Evolutionary conservation across 2,329 filamentous ascomycete genomes (phyloP), one percentile per base, ranked within the genome.

Genomic region (Apiospora arundinis): DNA sequence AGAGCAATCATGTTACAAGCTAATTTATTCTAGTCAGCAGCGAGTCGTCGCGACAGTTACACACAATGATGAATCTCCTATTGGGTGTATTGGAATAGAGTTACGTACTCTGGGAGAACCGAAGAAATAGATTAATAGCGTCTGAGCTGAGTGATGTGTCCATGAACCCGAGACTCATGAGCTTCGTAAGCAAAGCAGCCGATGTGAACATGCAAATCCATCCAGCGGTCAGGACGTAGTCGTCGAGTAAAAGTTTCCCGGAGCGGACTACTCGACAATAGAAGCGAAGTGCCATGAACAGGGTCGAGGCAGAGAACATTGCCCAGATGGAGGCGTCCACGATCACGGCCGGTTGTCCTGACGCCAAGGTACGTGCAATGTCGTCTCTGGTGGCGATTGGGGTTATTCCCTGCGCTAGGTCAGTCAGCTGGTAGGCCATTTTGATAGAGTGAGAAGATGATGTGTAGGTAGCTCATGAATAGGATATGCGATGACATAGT

Each of bases 171-270:
- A 71, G 45, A 4, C 68, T 52, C 73, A 73, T 72, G 7, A 74
- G 69, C 16, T 69, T 73, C 5, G 71, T 73, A 12, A 73, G 70
- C 21, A 74, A 21, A 4, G 37, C 37, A 0, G 67, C 73, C 8
- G 71, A 69, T 1, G 65, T 60, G 2, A 71, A 23, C 16, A 73
- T 70, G 23, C 72, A 73, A 8, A 74, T 71, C 75, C 75, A 77
- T 2, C 74, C 72, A 0, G 72, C 42, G 23, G 73, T 68, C 16
- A 78, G 68, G 25, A 77, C 69, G 42, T 71, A 74, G 72, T 77
- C 77, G 66, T 78, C 76, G 74, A 74, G 76, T 74, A 75, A 76
- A 4, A 77, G 67, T 28, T 66, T 68, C 25, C 74, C 68, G 16
- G 72, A 67, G 16, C 72, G 69, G 16, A 69, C 18, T 1, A 45